A percentile compares a stretch with the other conserved stretches of the same genome.
Evolutionary conservation across 225 moss, liverwort and hornwort genomes (phyloP).

Genomic region (Pleurozium schreberi): DNA sequence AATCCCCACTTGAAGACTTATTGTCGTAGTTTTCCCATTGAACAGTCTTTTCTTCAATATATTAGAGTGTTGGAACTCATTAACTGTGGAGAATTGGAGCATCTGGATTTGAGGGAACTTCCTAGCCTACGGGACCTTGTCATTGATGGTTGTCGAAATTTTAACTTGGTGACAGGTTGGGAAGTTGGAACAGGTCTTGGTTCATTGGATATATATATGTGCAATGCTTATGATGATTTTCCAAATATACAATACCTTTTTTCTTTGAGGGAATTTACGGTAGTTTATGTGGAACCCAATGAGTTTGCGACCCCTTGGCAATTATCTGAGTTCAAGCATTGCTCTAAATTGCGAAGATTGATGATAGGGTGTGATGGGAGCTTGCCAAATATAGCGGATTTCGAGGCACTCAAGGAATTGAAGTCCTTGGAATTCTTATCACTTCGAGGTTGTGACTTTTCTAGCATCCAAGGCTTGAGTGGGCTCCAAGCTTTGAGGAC

Average conservation of each 20-base stretch:
- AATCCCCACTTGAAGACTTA: neutral
- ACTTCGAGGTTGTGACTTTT: accelerated
- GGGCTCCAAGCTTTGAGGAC: neutral
- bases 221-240: accelerated
- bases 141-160: accelerated
- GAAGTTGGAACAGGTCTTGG: neutral
- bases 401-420: accelerated
- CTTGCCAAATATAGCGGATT: accelerated
- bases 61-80: neutral
- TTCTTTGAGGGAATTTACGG: neutral
- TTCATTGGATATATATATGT: accelerated
- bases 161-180: neutral
- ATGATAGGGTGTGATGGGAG: accelerated
- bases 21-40: neutral
- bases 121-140: neutral
- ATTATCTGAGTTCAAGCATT: neutral
- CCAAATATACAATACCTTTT: accelerated
- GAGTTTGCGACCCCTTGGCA: accelerated
- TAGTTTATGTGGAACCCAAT: no score
- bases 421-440: neutral
- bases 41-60: neutral
- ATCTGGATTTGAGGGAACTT: neutral
- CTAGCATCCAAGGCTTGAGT: neutral
- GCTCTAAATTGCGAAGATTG: neutral
- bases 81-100: accelerated